A percentile compares a stretch with the other conserved stretches of the same genome.
Evolutionary conservation across 2,329 filamentous ascomycete species (phyloP).

Genomic region (Cladosporium sp.): DNA sequence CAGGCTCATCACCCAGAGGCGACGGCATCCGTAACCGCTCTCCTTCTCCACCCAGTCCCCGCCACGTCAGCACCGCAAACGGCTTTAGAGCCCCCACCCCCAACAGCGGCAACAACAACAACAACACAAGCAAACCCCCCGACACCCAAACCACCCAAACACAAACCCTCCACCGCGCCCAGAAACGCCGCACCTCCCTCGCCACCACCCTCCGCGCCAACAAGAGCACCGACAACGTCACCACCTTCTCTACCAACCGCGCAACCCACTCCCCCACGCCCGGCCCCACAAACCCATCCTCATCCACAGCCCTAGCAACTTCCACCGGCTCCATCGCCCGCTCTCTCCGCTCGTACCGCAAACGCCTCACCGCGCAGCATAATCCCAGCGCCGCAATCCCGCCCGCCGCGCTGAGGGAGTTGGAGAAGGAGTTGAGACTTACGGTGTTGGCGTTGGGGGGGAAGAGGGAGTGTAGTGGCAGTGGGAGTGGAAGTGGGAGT

Average conservation of each 20-base stretch:
- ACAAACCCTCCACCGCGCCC: slow-evolving; percentile 30
- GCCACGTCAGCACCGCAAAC: slow-evolving; percentile 14
- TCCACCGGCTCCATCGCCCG: slow-evolving; percentile 57
- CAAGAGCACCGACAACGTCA: slow-evolving; percentile 37
- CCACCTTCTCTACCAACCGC: slow-evolving; percentile 13
- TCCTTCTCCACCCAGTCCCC: slow-evolving; percentile 38
- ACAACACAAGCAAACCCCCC: slow-evolving; percentile 22
- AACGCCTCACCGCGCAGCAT: slow-evolving; percentile 46
- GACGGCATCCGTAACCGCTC: slow-evolving; percentile 33
- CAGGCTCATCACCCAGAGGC: slow-evolving; percentile 18
- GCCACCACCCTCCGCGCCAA: slow-evolving; percentile 28
- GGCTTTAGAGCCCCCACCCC: slow-evolving; percentile 35
- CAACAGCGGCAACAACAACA: slow-evolving; percentile 19
- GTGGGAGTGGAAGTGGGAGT: not conserved
- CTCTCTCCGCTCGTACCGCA: slow-evolving; percentile 55
- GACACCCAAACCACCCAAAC: slow-evolving; percentile 14
- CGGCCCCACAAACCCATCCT: slow-evolving; percentile 21
- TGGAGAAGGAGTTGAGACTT: slow-evolving; percentile 54
- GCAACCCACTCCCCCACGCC: slow-evolving; percentile 5
- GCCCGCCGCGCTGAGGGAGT: slow-evolving; percentile 46
- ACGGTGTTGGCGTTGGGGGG: slow-evolving; percentile 29
- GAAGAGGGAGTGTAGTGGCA: not conserved
- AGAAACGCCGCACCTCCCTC: slow-evolving; percentile 25
- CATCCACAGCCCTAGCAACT: slow-evolving; percentile 43
- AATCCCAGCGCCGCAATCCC: slow-evolving; percentile 42